Evolutionary conservation across 257 asterid species (phyloP).

Genomic region (Knoxia roxburghii): DNA sequence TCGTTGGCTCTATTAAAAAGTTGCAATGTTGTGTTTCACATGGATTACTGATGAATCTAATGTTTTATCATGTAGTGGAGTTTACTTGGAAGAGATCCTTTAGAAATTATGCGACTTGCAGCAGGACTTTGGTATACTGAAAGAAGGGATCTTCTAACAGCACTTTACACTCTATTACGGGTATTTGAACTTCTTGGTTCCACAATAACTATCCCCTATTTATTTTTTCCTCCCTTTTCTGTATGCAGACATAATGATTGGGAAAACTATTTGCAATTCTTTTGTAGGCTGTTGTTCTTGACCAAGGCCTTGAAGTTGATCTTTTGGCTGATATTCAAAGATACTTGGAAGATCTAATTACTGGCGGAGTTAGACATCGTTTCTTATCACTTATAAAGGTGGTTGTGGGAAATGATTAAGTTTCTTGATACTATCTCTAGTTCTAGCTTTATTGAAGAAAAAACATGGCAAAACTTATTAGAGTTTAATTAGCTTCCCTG

Average conservation of each 20-base stretch:
- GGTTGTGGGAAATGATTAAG: conserved; percentile 6
- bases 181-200: conserved; percentile 50
- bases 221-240: not conserved
- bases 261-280: conserved; percentile 7
- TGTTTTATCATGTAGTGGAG: conserved; percentile 57
- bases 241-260: not conserved
- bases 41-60: not conserved
- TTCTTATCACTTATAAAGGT: conserved; percentile 77
- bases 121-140: conserved; percentile 96
- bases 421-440: no score
- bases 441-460: not conserved
- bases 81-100: conserved; percentile 76
- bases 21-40: no score
- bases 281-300: conserved; percentile 89
- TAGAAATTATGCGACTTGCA: conserved; percentile 80
- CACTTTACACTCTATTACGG: conserved; percentile 69
- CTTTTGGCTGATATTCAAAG: conserved; percentile 70
- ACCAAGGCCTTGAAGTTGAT: conserved; percentile 76
- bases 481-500: not conserved
- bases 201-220: not conserved
- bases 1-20: not conserved
- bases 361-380: conserved; percentile 70
- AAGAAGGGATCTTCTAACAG: conserved; percentile 85
- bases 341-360: conserved; percentile 63
- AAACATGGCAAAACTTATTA: not conserved